A percentile compares a stretch with the other conserved stretches of the same genome.
phyloP scores from a whole-genome alignment of 352 stramenopile species.

The Globisporangium barbulae region DNA sequence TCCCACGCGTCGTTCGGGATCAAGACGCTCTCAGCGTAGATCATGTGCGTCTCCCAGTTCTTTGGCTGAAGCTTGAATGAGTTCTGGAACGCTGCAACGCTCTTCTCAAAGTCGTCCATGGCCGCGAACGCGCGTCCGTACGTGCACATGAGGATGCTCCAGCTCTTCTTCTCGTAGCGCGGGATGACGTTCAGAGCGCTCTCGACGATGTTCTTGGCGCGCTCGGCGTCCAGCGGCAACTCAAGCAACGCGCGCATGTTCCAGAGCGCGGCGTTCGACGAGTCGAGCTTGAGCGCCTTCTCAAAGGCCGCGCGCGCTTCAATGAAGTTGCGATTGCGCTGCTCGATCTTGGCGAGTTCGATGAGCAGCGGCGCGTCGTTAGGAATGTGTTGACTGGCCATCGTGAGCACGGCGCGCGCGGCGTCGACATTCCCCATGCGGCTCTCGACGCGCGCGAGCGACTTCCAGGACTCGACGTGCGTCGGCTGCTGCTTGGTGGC shows the following conservation, averaged over 20 bases:
- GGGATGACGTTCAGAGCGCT: constrained; percentile 62
- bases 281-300: constrained; percentile 72
- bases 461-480: constrained; percentile 62
- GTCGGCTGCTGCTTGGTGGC: constrained; percentile 65
- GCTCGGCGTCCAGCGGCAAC: constrained; percentile 55
- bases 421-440: constrained; percentile 57
- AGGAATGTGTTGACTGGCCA: constrained; percentile 63
- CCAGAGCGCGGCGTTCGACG: constrained; percentile 62
- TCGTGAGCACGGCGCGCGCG: constrained; percentile 57
- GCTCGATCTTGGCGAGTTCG: constrained; percentile 80
- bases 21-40: constrained; percentile 77
- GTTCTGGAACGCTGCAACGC: constrained; percentile 73
- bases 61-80: constrained; percentile 77
- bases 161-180: constrained; percentile 79
- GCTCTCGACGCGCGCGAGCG: constrained; percentile 62
- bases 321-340: constrained; percentile 56
- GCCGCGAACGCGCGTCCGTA: constrained; percentile 72
- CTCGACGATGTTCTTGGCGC: constrained; percentile 73
- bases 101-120: constrained; percentile 66
- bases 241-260: constrained; percentile 82
- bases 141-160: constrained; percentile 83
- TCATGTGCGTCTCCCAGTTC: constrained; percentile 84
- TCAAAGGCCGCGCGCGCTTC: constrained; percentile 60
- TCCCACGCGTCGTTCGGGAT: constrained; percentile 66
- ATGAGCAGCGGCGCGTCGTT: constrained; percentile 69